phyloP scores from a whole-genome alignment of 2,329 filamentous ascomycete genomes.

The Macrophomina tecta region DNA sequence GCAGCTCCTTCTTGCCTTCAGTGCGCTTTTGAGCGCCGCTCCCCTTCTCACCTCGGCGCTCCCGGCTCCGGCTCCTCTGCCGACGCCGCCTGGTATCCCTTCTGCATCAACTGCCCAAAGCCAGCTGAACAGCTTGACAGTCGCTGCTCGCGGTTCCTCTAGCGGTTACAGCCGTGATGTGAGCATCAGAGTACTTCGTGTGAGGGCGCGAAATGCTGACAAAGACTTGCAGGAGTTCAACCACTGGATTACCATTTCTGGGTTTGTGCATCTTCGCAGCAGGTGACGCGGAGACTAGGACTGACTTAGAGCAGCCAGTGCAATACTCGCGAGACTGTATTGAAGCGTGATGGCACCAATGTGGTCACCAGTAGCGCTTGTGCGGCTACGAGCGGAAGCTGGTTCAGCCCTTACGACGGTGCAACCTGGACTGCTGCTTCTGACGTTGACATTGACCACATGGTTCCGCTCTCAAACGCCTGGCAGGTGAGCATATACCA shows the following conservation, averaged over 20 bases:
- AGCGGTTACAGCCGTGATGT: slow-evolving; percentile 68
- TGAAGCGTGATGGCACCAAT: slow-evolving; percentile 73
- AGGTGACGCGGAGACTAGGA: not conserved
- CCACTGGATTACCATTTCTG: slow-evolving; percentile 23
- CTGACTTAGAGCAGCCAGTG: slow-evolving; percentile 61
- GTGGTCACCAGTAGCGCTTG: slow-evolving; percentile 68
- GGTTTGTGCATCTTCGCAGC: not conserved
- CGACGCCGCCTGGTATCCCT: slow-evolving; percentile 67
- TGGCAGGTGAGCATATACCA: slow-evolving; percentile 66
- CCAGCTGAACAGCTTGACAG: slow-evolving; percentile 64
- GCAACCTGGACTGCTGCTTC: slow-evolving; percentile 70
- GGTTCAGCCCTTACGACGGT: slow-evolving; percentile 77
- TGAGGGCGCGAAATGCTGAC: not conserved
- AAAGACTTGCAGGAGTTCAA: slow-evolving; percentile 17
- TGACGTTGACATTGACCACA: slow-evolving; percentile 82
- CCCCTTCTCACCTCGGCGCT: slow-evolving; percentile 32
- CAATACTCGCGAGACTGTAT: slow-evolving; percentile 74
- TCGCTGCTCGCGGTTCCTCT: slow-evolving; percentile 61
- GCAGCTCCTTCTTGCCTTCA: slow-evolving; percentile 18
- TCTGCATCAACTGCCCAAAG: slow-evolving; percentile 61
- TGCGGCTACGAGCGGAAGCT: slow-evolving; percentile 68
- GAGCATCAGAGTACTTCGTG: slow-evolving; percentile 72
- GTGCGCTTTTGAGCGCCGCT: slow-evolving; percentile 21
- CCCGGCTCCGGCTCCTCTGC: slow-evolving; percentile 38
- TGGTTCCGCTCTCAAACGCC: slow-evolving; percentile 81